Conservation (phyloP, 2,329 filamentous ascomycete genomes). For the Pseudocercospora eumusae region DNA sequence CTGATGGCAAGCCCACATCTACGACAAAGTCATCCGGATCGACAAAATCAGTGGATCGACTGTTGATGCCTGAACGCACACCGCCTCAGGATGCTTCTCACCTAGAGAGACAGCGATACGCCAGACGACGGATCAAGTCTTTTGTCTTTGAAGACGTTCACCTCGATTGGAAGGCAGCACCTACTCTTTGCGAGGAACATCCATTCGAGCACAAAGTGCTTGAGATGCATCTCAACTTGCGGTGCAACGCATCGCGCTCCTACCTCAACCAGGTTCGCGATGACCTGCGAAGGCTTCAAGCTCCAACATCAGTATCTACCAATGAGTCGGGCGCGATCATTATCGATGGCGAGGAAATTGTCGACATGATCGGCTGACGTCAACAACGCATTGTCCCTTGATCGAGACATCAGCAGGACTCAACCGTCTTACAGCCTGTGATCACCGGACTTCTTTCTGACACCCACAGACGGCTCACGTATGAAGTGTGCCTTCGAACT, state of each 20-base stretch:
- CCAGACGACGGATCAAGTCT: slow-evolving; percentile 22
- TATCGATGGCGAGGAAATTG: slow-evolving; percentile 28
- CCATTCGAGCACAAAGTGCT: slow-evolving; percentile 22
- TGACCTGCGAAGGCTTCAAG: slow-evolving; percentile 14
- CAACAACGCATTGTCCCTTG: neutral
- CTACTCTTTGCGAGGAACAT: slow-evolving; percentile 26
- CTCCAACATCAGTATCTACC: neutral
- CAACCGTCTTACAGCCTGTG: neutral
- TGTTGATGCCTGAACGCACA: slow-evolving; percentile 18
- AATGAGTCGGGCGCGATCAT: slow-evolving; percentile 12
- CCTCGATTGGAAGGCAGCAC: slow-evolving; percentile 31
- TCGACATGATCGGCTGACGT: slow-evolving; percentile 33
- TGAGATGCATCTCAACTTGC: slow-evolving; percentile 21
- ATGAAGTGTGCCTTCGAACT: neutral
- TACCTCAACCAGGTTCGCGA: slow-evolving; percentile 23
- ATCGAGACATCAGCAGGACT: slow-evolving; percentile 5
- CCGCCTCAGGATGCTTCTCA: slow-evolving; percentile 11
- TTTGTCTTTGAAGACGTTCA: slow-evolving; percentile 24
- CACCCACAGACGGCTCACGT: neutral
- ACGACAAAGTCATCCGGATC: neutral
- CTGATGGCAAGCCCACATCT: neutral
- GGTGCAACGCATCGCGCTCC: slow-evolving; percentile 25
- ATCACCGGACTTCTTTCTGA: neutral
- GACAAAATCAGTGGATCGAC: neutral
- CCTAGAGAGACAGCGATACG: slow-evolving; percentile 13